A percentile compares a stretch with the other conserved stretches of the same genome.
Conservation (phyloP, 352 stramenopile genomes). For the Pythium periplocum region DNA sequence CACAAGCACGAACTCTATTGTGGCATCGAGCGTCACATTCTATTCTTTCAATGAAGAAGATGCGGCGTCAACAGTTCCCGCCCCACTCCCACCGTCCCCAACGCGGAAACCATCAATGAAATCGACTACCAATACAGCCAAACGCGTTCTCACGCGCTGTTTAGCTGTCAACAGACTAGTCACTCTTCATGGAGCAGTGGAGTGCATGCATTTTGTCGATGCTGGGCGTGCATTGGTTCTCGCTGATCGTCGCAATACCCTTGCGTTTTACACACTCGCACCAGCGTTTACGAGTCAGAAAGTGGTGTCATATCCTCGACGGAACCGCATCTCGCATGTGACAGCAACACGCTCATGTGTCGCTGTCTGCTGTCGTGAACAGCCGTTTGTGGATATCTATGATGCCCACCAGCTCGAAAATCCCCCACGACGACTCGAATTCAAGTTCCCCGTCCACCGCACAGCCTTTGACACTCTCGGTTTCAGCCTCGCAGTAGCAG, state of each 20-base stretch:
- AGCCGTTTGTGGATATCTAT: conserved; percentile 3
- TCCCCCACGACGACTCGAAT: conserved; percentile 16
- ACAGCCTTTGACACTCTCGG: conserved; percentile 32
- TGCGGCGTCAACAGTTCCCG: neutral
- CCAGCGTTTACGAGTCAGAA: neutral
- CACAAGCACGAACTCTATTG: too few relatives aligned
- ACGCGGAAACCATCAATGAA: too few relatives aligned
- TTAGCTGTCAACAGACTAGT: conserved; percentile 5
- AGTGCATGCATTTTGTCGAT: conserved; percentile 8
- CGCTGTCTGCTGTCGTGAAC: conserved; percentile 19
- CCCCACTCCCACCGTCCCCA: too few relatives aligned
- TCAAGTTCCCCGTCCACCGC: conserved; percentile 33
- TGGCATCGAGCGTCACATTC: too few relatives aligned
- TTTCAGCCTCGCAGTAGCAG: conserved; percentile 33
- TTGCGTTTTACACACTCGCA: conserved; percentile 13
- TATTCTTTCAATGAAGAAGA: neutral
- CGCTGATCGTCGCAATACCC: conserved; percentile 8
- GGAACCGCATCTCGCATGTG: too few relatives aligned
- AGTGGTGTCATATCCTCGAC: too few relatives aligned
- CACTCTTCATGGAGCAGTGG: neutral
- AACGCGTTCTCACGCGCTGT: conserved; percentile 4
- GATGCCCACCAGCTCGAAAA: neutral
- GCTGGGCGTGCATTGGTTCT: conserved; percentile 8
- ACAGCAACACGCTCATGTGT: neutral
- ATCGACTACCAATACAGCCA: neutral